phyloP scores from a whole-genome alignment of 129 eudicot genomes.

The Scalesia atractyloides region DNA sequence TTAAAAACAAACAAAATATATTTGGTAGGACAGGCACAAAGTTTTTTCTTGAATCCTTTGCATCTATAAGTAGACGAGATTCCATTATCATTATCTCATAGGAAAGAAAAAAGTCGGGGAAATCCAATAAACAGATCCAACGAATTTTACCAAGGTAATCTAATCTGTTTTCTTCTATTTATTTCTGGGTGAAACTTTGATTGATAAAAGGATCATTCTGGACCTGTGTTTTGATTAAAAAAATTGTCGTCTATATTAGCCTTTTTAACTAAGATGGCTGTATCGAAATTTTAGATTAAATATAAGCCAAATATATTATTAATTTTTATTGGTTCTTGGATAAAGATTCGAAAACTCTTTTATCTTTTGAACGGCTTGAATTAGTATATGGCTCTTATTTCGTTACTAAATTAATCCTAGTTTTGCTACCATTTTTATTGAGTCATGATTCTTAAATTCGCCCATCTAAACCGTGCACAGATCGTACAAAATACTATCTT shows the following conservation, averaged over 20 bases:
- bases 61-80: slow-evolving; percentile 30
- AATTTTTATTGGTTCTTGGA: background rate
- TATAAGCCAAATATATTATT: background rate
- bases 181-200: background rate
- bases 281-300: background rate
- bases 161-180: background rate
- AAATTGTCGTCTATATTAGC: background rate
- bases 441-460: background rate
- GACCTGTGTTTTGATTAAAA: background rate
- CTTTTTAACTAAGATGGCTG: background rate
- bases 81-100: slow-evolving; percentile 3
- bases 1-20: background rate
- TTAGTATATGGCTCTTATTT: background rate
- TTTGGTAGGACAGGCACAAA: slow-evolving; percentile 3
- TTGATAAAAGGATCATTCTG: background rate
- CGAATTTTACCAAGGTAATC: slow-evolving; percentile 21
- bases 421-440: background rate
- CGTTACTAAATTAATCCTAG: background rate
- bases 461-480: background rate
- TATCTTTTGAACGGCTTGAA: background rate
- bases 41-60: slow-evolving; percentile 20
- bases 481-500: background rate
- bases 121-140: slow-evolving; percentile 14
- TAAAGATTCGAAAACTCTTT: background rate
- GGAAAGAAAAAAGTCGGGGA: slow-evolving; percentile 9